Evolutionary conservation across 2,329 filamentous ascomycete genomes (phyloP).

Genomic region (Purpureocillium lavendulum): DNA sequence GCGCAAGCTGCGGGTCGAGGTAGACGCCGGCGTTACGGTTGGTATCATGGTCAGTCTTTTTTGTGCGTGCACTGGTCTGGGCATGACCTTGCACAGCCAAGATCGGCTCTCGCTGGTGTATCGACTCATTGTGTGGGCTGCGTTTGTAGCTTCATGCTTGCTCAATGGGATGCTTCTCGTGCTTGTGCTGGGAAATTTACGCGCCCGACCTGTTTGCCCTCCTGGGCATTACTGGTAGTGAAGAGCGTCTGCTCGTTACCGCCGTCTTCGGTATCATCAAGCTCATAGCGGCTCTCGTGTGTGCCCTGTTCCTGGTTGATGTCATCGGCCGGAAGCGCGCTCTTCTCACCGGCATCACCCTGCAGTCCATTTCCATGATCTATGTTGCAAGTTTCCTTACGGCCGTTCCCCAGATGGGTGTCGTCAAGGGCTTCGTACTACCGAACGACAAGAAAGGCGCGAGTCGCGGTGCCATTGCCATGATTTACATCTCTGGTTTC

Average conservation of each 20-base stretch:
- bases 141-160: slow-evolving; percentile 28
- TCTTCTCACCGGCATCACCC: slow-evolving; percentile 49
- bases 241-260: slow-evolving; percentile 64
- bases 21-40: slow-evolving; percentile 64
- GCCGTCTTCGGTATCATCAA: slow-evolving; percentile 72
- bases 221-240: slow-evolving; percentile 58
- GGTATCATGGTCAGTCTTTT: slow-evolving; percentile 60
- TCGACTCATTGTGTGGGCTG: slow-evolving; percentile 29
- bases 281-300: slow-evolving; percentile 55
- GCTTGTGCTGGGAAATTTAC: slow-evolving; percentile 47
- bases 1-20: slow-evolving; percentile 59
- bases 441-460: slow-evolving; percentile 41
- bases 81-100: slow-evolving; percentile 45
- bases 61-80: slow-evolving; percentile 53
- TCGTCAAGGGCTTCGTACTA: slow-evolving; percentile 38
- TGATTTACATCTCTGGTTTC: slow-evolving; percentile 62
- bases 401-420: slow-evolving; percentile 49
- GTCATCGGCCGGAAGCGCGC: slow-evolving; percentile 67
- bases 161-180: slow-evolving; percentile 35
- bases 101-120: slow-evolving; percentile 33
- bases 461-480: slow-evolving; percentile 60
- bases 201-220: slow-evolving; percentile 65
- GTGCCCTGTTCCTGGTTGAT: slow-evolving; percentile 72
- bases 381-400: slow-evolving; percentile 56
- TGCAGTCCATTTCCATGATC: slow-evolving; percentile 54